A percentile compares a stretch with the other conserved stretches of the same genome.
Evolutionary conservation across 2,329 filamentous ascomycete genomes (phyloP).

Genomic region (Seiridium cupressi): DNA sequence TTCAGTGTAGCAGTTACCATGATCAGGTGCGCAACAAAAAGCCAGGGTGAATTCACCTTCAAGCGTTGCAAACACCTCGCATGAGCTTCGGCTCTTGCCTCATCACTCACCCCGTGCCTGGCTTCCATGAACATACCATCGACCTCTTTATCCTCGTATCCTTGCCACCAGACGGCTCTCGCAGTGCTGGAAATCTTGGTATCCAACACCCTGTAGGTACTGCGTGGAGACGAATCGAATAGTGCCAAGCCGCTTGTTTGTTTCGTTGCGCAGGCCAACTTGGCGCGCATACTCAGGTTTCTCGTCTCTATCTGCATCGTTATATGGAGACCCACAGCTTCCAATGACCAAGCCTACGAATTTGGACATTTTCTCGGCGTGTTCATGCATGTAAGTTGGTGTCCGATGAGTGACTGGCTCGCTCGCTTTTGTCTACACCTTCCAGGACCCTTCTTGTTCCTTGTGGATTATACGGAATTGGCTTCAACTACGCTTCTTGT

Average conservation of each 20-base stretch:
- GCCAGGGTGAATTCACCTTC: slow-evolving; percentile 2
- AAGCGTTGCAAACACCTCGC: neutral
- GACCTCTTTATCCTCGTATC: slow-evolving; percentile 4
- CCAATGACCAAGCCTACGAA: neutral
- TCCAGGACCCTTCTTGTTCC: neutral
- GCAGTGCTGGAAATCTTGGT: slow-evolving; percentile 6
- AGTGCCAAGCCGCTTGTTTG: slow-evolving; percentile 5
- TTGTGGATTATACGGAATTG: slow-evolving; percentile 1
- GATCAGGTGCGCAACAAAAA: slow-evolving; percentile 4
- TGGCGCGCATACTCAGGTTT: slow-evolving; percentile 2
- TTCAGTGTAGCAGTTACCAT: neutral
- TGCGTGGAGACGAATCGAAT: slow-evolving; percentile 6
- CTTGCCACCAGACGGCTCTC: slow-evolving; percentile 1
- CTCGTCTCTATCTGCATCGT: neutral
- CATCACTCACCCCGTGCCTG: neutral
- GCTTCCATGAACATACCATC: neutral
- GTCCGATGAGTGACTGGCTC: neutral
- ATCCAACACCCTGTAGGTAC: slow-evolving; percentile 6
- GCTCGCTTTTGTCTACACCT: neutral
- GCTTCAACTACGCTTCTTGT: neutral
- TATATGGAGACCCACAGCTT: neutral
- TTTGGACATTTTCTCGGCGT: neutral
- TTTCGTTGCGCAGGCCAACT: slow-evolving; percentile 2
- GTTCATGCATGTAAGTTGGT: slow-evolving; percentile 6
- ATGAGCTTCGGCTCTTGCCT: neutral